Evolutionary conservation across 805 yeast genomes (phyloP).

Genomic region (Saccharomycopsis malanga): DNA sequence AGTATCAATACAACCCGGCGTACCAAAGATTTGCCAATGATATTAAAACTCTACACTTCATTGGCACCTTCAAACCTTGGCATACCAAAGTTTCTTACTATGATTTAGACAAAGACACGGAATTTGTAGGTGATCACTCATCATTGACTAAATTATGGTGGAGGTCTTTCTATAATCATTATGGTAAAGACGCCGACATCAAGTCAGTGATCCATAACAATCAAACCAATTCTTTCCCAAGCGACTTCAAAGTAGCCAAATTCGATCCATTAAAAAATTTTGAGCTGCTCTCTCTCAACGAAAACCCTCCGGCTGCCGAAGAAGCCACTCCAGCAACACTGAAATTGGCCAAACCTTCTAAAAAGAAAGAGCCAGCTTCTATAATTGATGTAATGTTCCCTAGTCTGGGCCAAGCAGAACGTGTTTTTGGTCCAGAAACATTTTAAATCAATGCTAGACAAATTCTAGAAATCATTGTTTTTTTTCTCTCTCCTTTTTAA

Average conservation of each 20-base stretch:
- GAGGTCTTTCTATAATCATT: conserved; percentile 13
- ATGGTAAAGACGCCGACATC: conserved; percentile 13
- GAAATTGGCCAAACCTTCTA: no score
- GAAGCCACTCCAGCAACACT: neutral
- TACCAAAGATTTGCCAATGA: conserved; percentile 41
- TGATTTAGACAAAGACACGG: conserved; percentile 1
- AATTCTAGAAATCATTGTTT: neutral
- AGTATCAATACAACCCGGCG: conserved; percentile 71
- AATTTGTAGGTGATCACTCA: conserved; percentile 2
- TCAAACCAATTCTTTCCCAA: conserved; percentile 2
- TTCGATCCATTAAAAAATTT: conserved; percentile 17
- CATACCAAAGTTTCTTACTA: conserved; percentile 17
- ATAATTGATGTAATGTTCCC: conserved; percentile 17
- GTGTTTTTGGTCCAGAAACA: conserved; percentile 18
- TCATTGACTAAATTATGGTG: conserved; percentile 17
- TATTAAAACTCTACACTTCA: conserved; percentile 52
- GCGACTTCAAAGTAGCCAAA: conserved; percentile 1
- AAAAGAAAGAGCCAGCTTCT: no score
- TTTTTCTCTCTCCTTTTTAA: neutral
- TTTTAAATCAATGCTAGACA: neutral
- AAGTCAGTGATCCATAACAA: neutral
- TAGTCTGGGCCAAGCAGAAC: conserved; percentile 7
- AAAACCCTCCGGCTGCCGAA: neutral
- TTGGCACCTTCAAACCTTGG: conserved; percentile 62
- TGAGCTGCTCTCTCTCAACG: conserved; percentile 2